Percentiles rank a stretch among this genome's conserved stretches.
These are phyloP conservation scores for Penicillium sp. DNA, from an alignment of 2,329 filamentous ascomycete genomes.

Conservation along the genomic window DNA sequence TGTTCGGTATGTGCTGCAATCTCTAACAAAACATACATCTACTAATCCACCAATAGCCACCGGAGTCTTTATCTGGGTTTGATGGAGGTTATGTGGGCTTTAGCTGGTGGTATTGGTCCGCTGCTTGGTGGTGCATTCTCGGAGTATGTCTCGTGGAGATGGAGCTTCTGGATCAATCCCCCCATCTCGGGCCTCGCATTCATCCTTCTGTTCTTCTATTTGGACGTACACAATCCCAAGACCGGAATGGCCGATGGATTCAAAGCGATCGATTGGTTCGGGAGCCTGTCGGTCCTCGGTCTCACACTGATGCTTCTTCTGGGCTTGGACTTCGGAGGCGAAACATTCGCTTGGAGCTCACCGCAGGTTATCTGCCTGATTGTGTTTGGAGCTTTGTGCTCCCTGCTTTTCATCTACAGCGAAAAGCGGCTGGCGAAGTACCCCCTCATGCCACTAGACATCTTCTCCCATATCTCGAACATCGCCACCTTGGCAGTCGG, in stretches of 20 bases:
- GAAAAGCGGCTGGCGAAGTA: slow-evolving; percentile 64
- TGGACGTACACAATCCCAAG: slow-evolving; percentile 57
- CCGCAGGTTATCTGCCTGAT: slow-evolving; percentile 57
- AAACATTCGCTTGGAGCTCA: slow-evolving; percentile 54
- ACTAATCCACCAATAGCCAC: slow-evolving; percentile 30
- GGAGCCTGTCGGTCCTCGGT: slow-evolving; percentile 52
- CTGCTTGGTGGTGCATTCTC: slow-evolving; percentile 54
- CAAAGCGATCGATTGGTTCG: slow-evolving; percentile 56
- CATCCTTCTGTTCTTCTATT: slow-evolving; percentile 50
- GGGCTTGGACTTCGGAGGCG: slow-evolving; percentile 56
- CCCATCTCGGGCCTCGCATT: slow-evolving; percentile 53
- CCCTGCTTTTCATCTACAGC: slow-evolving; percentile 57
- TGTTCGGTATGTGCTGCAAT: slow-evolving; percentile 34
- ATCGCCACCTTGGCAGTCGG: slow-evolving; percentile 55
- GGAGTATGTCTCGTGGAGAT: slow-evolving; percentile 48
- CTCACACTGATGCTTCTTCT: slow-evolving; percentile 54
- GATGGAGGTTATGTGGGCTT: slow-evolving; percentile 55
- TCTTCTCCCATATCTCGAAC: slow-evolving; percentile 60
- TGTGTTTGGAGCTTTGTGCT: slow-evolving; percentile 51
- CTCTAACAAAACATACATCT: neutral
- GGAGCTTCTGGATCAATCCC: slow-evolving; percentile 58
- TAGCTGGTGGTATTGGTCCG: slow-evolving; percentile 55
- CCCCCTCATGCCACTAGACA: slow-evolving; percentile 66
- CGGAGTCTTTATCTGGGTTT: slow-evolving; percentile 53
- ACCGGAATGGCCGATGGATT: slow-evolving; percentile 52